Evolutionary conservation across 2,329 filamentous ascomycete genomes (phyloP).

Genomic region (Acrocalymma vagum): DNA sequence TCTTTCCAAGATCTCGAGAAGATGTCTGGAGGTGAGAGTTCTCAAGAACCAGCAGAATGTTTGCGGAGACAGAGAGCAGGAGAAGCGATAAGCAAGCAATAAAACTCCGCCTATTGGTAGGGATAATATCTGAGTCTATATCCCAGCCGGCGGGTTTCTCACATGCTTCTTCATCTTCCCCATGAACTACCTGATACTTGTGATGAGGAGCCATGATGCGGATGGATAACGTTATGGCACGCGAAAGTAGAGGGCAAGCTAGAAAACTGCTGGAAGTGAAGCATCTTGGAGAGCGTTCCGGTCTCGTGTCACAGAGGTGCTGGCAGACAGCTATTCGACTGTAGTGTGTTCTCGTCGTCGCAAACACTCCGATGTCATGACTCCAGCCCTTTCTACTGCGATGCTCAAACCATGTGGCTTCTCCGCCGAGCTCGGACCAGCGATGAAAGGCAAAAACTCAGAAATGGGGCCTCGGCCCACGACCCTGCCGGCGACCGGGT

Average conservation of each 20-base stretch:
- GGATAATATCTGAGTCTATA: conserved; percentile 34
- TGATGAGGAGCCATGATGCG: conserved; percentile 33
- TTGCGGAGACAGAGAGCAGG: conserved; percentile 37
- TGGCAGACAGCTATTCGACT: too few species aligned
- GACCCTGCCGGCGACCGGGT: conserved; percentile 11
- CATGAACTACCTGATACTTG: conserved; percentile 33
- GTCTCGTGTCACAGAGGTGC: too few species aligned
- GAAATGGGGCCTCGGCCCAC: conserved; percentile 10
- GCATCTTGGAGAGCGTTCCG: too few species aligned
- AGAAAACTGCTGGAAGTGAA: too few species aligned
- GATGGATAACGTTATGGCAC: too few species aligned
- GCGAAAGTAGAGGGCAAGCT: too few species aligned
- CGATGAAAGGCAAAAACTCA: conserved; percentile 29
- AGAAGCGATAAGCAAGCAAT: conserved; percentile 35
- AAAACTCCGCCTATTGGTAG: conserved; percentile 34
- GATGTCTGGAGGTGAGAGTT: conserved; percentile 28
- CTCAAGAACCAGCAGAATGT: conserved; percentile 38
- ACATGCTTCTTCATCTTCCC: conserved; percentile 33
- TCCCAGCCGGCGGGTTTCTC: conserved; percentile 33
- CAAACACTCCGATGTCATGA: too few species aligned
- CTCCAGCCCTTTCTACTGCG: too few species aligned
- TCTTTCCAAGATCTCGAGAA: conserved; percentile 23
- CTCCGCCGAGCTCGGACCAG: conserved; percentile 33
- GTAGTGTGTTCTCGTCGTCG: too few species aligned
- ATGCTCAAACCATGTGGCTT: conserved; percentile 11